A percentile compares a stretch with the other conserved stretches of the same genome.
Conservation (phyloP, 2,329 filamentous ascomycete genomes). For the Aspergillus sp. region DNA sequence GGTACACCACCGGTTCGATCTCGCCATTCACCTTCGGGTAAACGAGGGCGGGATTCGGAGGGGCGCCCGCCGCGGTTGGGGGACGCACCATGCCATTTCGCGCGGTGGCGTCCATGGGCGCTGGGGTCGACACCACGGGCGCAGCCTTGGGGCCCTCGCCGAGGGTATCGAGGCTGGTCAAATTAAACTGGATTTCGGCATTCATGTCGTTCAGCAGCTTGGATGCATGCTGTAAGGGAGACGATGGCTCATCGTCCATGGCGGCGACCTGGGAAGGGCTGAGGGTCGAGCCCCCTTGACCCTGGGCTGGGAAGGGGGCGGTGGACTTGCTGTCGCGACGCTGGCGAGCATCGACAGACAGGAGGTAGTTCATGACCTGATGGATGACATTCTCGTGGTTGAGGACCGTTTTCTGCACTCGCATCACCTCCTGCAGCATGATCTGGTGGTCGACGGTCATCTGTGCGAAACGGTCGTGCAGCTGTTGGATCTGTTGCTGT, state of each 20-base stretch:
- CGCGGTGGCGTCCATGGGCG: constrained; percentile 53
- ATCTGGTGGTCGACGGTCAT: constrained; percentile 66
- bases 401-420: constrained; percentile 68
- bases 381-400: constrained; percentile 72
- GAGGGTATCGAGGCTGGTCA: constrained; percentile 64
- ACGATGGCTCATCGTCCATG: constrained; percentile 63
- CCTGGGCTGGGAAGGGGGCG: constrained; percentile 42
- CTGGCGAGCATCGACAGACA: constrained; percentile 63
- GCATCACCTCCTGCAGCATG: constrained; percentile 63
- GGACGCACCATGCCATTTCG: constrained; percentile 45
- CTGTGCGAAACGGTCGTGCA: constrained; percentile 82
- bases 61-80: constrained; percentile 39
- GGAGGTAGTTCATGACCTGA: constrained; percentile 67
- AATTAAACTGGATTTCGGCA: constrained; percentile 63
- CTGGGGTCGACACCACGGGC: constrained; percentile 56
- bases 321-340: constrained; percentile 58
- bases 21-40: constrained; percentile 54
- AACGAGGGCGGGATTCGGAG: constrained; percentile 52
- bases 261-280: constrained; percentile 47
- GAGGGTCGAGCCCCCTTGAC: constrained; percentile 38
- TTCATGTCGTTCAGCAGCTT: constrained; percentile 66
- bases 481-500: constrained; percentile 84
- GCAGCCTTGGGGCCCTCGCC: constrained; percentile 59
- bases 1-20: constrained; percentile 76
- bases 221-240: constrained; percentile 66